Evolutionary conservation across 2,329 filamentous ascomycete species (phyloP), one percentile per base, ranked within the genome.

Genomic region (Cytospora chrysosperma): DNA sequence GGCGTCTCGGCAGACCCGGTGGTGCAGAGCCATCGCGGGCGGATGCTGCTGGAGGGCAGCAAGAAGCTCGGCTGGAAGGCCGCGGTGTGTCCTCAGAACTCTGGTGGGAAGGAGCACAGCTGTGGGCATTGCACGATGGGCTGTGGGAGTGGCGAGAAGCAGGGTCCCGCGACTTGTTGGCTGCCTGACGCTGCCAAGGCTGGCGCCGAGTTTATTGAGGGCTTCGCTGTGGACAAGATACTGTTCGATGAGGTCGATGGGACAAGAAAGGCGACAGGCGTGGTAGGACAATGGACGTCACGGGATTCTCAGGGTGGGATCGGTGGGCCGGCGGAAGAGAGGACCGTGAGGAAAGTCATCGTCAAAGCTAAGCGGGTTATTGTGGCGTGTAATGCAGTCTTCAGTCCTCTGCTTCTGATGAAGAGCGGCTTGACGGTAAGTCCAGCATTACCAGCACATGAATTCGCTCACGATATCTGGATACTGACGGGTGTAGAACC

Each of bases 151-250:
- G 86, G 83, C 54, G 86, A 88, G 67, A 97, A 97, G 78, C 88
- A 90, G 74, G 92, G 93, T 0, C 90, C 93, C 0, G 84, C 85
- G 0, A 86, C 91, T 27, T 86, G 86, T 8, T 97, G 87, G 81
- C 79, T 97, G 17, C 91, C 91, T 0, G 91, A 93, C 69, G 93
- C 94, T 2, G 89, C 88, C 1, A 82, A 82, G 59, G 87, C 90
- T 0, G 93, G 93, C 0, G 91, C 93, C 0, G 80, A 84, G 67
- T 97, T 97, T 72, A 84, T 96, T 63, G 92, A 97, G 78, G 93
- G 93, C 0, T 92, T 95, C 70, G 76, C 87, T 24, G 90, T 88
- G 0, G 84, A 91, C 15, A 83, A 83, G 65, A 80, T 97, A 19
- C 68, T 90, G 0, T 96, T 96, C 72, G 85, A 87, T 26, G 78